Base-by-base conservation (phyloP, 2,329 filamentous ascomycete species). In the Fusarium sp. region DNA sequence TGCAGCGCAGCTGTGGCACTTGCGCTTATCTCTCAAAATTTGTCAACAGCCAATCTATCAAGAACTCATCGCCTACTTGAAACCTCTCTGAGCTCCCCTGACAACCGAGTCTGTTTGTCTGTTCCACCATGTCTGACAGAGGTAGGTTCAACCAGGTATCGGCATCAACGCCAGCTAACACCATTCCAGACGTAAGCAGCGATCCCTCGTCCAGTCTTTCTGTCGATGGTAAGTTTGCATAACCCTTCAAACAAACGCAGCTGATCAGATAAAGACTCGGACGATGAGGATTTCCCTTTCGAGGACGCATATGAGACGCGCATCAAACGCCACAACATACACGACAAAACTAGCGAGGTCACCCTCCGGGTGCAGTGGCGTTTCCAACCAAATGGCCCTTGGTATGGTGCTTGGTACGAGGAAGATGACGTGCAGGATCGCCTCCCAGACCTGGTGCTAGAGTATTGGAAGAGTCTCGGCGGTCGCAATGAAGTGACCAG, bases 281-380 rank as follows among this genome's bases (percentile, higher is more conserved):
- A 60, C 6, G 55, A 60, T 0, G 55, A 60, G 3, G 38, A 60
- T 8, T 31, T 54, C 12, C 41, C 54, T n/a, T 60, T 47, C 7
- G n/a, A 43, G 9, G 41, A 40, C 28, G 57, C 57, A 13, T 29
- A 29, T 6, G 32, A 38, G 15, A 39, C 51, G 7, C 7, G 26
- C 8, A 60, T 60, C 5, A 36, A 60, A 19, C 25, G 28, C 7
- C 48, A 60, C 12, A 34, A 38, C 4, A 4, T 35, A 24, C 57
- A 60, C 6, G 15, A 10, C 13, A 35, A 40, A 6, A 39, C 28
- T 25, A 43, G 48, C 24, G 40, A 60, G 8, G 38, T 60, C 6
- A 31, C 28, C 0, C 60, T 60, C 12, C 28, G 47, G 5, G 35
- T 60, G 3, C 42, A 39, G n/a, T 60, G 41, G 28, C 47, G 34